Evolutionary conservation across 306 rosid species (phyloP).

Genomic region (Prunus mongolica): DNA sequence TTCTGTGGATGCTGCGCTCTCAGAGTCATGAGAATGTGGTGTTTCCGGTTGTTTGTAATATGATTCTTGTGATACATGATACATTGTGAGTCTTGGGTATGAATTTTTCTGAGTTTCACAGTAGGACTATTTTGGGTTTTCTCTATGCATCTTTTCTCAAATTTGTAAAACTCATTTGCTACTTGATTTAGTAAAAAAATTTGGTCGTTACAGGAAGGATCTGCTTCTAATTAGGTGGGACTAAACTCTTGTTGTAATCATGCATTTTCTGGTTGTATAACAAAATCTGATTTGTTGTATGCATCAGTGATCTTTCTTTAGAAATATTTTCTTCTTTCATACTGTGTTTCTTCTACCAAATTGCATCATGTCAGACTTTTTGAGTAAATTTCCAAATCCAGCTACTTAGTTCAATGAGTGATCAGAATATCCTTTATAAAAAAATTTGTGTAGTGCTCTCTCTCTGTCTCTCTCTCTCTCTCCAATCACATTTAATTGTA

Average conservation of each 20-base stretch:
- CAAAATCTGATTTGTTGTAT: not conserved
- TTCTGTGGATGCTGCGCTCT: not conserved
- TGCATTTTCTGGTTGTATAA: not conserved
- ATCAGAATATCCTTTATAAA: not conserved
- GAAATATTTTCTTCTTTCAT: not conserved
- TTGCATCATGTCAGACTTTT: not conserved
- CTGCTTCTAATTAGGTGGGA: not conserved
- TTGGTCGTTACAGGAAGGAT: not conserved
- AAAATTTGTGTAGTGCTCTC: not conserved
- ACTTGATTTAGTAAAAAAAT: not conserved
- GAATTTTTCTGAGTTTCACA: slow-evolving; percentile 1
- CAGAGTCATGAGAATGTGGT: not conserved
- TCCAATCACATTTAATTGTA: slow-evolving; percentile 19
- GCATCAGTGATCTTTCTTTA: not conserved
- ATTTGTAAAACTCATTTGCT: slow-evolving; percentile 1
- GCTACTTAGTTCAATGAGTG: not conserved
- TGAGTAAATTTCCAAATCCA: not conserved
- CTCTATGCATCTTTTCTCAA: not conserved
- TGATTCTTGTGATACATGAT: slow-evolving; percentile 12
- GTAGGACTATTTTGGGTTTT: not conserved
- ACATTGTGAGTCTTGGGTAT: slow-evolving; percentile 1
- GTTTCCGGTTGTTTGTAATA: not conserved
- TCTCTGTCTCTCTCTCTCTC: not conserved
- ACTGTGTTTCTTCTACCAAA: not conserved
- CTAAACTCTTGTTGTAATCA: not conserved